Base-by-base conservation (phyloP, 192 early-diverging fungal genomes). In the Coemansia sp. region DNA sequence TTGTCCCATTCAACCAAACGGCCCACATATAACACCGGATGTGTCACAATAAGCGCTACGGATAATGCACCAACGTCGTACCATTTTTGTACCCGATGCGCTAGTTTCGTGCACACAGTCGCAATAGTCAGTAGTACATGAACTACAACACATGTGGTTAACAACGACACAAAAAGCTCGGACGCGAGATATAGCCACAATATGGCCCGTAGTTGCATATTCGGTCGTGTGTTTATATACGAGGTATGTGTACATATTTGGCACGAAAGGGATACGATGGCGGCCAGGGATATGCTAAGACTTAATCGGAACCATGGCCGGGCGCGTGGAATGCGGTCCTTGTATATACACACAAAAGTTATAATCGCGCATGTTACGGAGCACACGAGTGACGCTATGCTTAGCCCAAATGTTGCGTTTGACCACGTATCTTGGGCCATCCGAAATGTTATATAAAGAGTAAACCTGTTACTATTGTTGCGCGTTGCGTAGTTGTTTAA, bases 1-100 rank as follows among this genome's bases (percentile, higher is more conserved):
- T 22, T 32, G n/a, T 11, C 13, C 72, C 65, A 74, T 12, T 48
- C 22, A 3, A 66, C 66, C 3, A 2, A n/a, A 1, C 24, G 10
- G 51, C 57, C 55, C 1, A 59, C 45, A n/a, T 75, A 75, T 13
- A 75, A 18, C 18, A 66, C 41, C 12, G 73, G 67, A 24, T 75
- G 73, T 1, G 73, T 22, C 6, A 66, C 50, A 1, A 66, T 3
- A 2, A 69, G 45, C 1, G 50, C 57, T 1, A 27, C 4, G 12
- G 18, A 43, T 1, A 63, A 3, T 2, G 54, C n/a, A 4, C 41
- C 3, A 1, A 12, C 3, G 7, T 75, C 73, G n/a, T 49, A 49
- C 47, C 47, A 49, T 19, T 19, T 19, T 49, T 49, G 47, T 14
- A 49, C n/a, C 3, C 13, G 16, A 5, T 18, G n/a, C 3, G 47